phyloP scores from a whole-genome alignment of 176 grass and related monocot species.

The Oryza brachyantha region DNA sequence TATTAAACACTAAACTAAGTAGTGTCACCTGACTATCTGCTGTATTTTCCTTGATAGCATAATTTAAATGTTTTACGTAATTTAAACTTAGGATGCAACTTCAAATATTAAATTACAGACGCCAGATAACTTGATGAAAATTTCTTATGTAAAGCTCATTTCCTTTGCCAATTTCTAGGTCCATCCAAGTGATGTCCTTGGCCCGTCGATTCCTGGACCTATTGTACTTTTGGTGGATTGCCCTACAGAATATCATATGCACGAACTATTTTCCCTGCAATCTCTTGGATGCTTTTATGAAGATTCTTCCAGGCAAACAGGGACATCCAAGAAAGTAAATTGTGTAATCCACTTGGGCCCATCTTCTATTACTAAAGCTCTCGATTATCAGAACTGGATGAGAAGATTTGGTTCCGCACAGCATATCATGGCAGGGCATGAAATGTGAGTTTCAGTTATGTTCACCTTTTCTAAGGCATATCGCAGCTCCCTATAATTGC shows the following conservation, averaged over 20 bases:
- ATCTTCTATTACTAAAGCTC: conserved; percentile 59
- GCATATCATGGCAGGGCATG: conserved; percentile 98
- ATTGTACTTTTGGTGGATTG: conserved; percentile 83
- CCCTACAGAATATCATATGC: conserved; percentile 66
- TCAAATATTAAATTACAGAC: not conserved
- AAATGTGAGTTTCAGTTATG: conserved; percentile 65
- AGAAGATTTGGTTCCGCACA: conserved; percentile 66
- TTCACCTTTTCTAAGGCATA: too few relatives aligned
- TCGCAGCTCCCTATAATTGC: not conserved
- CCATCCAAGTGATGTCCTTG: conserved; percentile 87
- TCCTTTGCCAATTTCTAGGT: conserved; percentile 51
- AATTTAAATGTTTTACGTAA: not conserved
- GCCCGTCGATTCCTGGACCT: conserved; percentile 65
- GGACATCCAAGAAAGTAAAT: conserved; percentile 72
- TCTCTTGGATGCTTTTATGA: conserved; percentile 59
- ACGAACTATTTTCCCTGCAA: conserved; percentile 61
- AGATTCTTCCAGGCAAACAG: conserved; percentile 34
- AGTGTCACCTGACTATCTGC: not conserved
- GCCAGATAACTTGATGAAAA: not conserved
- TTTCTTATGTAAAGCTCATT: conserved; percentile 23
- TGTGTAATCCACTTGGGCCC: conserved; percentile 97
- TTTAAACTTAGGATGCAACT: not conserved
- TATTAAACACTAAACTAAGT: not conserved
- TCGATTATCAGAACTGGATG: conserved; percentile 86
- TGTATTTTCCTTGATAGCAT: not conserved